Conservation (phyloP, 768 basidiomycete species). For the Baorangia bicolor region DNA sequence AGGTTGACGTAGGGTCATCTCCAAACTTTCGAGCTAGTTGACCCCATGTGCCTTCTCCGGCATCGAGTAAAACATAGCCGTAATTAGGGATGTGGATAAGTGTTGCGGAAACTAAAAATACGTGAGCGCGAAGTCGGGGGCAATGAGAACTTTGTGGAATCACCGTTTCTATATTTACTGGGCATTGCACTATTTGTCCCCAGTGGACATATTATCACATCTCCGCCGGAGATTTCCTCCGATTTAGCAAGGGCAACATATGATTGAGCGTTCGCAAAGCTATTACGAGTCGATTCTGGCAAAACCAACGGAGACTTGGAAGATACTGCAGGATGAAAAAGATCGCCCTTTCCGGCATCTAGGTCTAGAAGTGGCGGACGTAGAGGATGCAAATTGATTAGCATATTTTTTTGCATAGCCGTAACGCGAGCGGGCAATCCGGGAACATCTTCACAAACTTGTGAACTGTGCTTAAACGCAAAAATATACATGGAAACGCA, state of each 20-base stretch:
- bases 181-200: slow-evolving; percentile 91
- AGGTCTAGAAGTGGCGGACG: slow-evolving; percentile 39
- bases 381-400: slow-evolving; percentile 48
- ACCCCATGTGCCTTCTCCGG: slow-evolving; percentile 91
- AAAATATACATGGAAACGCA: slow-evolving; percentile 14
- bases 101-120: slow-evolving; percentile 64
- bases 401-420: slow-evolving; percentile 42
- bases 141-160: slow-evolving; percentile 14
- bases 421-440: slow-evolving; percentile 48
- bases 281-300: slow-evolving; percentile 33
- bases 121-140: not conserved
- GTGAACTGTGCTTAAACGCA: not conserved
- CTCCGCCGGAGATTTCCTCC: slow-evolving; percentile 45
- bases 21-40: slow-evolving; percentile 83
- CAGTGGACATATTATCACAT: slow-evolving; percentile 70
- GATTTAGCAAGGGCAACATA: not conserved
- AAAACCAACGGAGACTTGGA: slow-evolving; percentile 15
- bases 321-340: slow-evolving; percentile 30
- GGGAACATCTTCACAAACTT: slow-evolving; percentile 30
- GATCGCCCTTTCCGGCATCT: slow-evolving; percentile 25
- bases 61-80: slow-evolving; percentile 81
- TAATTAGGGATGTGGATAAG: slow-evolving; percentile 70
- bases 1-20: slow-evolving; percentile 31
- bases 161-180: slow-evolving; percentile 85
- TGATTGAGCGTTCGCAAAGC: slow-evolving; percentile 40